Base-by-base conservation (phyloP, 2,329 filamentous ascomycete species). In the Penicillium griseofulvum region DNA sequence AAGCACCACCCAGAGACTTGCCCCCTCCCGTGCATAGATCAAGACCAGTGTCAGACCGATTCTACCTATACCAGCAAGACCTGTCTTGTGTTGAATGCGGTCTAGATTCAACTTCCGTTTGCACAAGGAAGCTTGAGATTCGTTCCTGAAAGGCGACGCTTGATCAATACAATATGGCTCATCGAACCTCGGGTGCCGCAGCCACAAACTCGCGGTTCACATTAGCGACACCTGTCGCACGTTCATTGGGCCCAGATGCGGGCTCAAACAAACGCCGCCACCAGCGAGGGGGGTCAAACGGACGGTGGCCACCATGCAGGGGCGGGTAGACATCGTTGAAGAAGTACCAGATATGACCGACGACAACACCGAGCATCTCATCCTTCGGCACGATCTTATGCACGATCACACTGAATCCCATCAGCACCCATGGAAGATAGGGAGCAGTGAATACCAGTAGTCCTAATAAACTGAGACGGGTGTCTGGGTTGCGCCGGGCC, bases 281-380 rank as follows among this genome's bases (percentile, higher is more conserved):
- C 87, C 90, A 97, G 56, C 79, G 77, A 0, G 94, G 94, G 36
- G 94, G 93, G 66, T 96, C 93, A 45, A 99, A 80, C 0, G 94
- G 94, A 53, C 90, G 83, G 49, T 88, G 87, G 17, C 91, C 91
- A 60, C 88, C 86, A 74, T 97, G 90, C 41, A 97, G 83, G 3
- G 91, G 89, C 4, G 94, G 94, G 74, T 96, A 99, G 16, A 99
- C 92, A 72, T 99, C 94, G 56, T 87, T 90, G 74, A 97, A 97
- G 78, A 97, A 99, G 74, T 97, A 99, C 88, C 92, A 97, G 38
- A 97, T 82, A 75, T 99, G 94, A 10, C 94, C 94, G 37, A 97
- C 92, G 10, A 94, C 86, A 16, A 97, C 91, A 4, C 94, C 94
- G 78, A 95, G 91, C 60, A 99, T 88, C 78, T 99, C 94, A 72